Base-by-base conservation (phyloP, 257 asterid species). In the Thymus mandschuricus region DNA sequence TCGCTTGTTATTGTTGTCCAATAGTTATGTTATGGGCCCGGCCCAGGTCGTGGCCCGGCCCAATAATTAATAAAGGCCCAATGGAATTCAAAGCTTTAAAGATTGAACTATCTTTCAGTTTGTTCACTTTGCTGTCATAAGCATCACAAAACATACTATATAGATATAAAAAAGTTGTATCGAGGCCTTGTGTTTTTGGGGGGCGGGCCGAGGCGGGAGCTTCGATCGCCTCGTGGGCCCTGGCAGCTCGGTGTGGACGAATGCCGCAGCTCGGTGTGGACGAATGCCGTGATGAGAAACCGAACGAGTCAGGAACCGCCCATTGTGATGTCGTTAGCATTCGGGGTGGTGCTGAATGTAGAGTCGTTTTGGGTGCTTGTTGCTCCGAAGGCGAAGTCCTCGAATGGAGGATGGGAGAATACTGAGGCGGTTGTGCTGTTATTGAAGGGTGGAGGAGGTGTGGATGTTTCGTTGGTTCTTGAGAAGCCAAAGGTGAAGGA, bases 401-500 rank as follows among this genome's bases (percentile, higher is more conserved):
- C 21, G 45, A 30, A 13, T 12, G 55, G 44, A 11, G 45, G 45
- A 30, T 13, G 57, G 41, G 70, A 12, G 57, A 64, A 64, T 27
- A 64, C 54, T 28, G 69, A 12, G 21, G 28, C 57, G 6, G 44
- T 1, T 40, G n/a, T 30, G 9, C 7, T 38, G 41, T 46, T 64
- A 3, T 13, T 46, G 70, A 30, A 45, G 29, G 57, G 44, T 46
- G 58, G 60, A 48, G 55, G 30, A 30, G 59, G 28, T 7, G 28
- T 8, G 15, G 76, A 80, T 48, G 81, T 83, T 66, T 88, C 88
- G 33, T 54, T 79, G n/a, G 88, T 86, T 82, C 78, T 86, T 72
- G 96, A 77, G 81, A 86, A 88, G 68, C 92, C 94, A 69, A 95
- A 95, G 91, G 84, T 91, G 75, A 94, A 86, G 48, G 92, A 34